Conservation (phyloP, 495 filamentous ascomycete species). For the Polyplosphaeria fusca region DNA sequence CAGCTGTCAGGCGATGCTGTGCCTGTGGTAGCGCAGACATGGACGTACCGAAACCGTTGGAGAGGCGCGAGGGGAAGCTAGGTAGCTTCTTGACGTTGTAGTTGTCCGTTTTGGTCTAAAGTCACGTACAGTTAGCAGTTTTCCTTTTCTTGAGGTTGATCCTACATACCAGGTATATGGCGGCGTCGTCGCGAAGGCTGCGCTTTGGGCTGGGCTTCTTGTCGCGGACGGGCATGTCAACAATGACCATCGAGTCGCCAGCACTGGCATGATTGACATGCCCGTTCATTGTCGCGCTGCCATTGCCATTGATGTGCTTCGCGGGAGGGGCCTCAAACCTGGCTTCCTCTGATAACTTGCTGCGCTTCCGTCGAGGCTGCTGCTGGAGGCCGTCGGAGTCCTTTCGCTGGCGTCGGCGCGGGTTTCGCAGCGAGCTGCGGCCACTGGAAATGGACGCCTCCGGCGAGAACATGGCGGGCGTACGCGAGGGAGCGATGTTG, state of each 20-base stretch:
- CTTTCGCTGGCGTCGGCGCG: constrained; percentile 40
- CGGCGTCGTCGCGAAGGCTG: constrained; percentile 36
- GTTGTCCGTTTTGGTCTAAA: constrained; percentile 78
- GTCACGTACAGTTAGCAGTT: constrained; percentile 6
- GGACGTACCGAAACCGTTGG: constrained; percentile 21
- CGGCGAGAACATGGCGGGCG: constrained; percentile 32
- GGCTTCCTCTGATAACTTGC: constrained; percentile 39
- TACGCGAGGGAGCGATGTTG: not conserved
- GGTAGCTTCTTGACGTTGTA: constrained; percentile 85
- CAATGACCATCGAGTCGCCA: constrained; percentile 17
- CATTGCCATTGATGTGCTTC: constrained; percentile 28
- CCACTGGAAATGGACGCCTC: constrained; percentile 25
- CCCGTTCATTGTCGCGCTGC: constrained; percentile 33
- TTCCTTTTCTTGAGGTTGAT: no score
- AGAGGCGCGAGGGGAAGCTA: constrained; percentile 68
- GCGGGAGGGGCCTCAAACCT: constrained; percentile 26
- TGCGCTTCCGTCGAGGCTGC: constrained; percentile 39
- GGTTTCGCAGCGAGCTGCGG: constrained; percentile 34
- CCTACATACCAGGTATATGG: constrained; percentile 37
- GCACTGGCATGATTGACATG: constrained; percentile 21
- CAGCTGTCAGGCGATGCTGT: constrained; percentile 11
- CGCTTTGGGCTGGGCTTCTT: constrained; percentile 35
- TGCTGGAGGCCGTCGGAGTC: constrained; percentile 37
- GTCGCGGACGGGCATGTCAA: constrained; percentile 39
- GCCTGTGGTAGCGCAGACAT: constrained; percentile 25